These are phyloP conservation scores for Phytophthora melonis DNA, from an alignment of 352 stramenopile genomes.

Conservation along the genomic window DNA sequence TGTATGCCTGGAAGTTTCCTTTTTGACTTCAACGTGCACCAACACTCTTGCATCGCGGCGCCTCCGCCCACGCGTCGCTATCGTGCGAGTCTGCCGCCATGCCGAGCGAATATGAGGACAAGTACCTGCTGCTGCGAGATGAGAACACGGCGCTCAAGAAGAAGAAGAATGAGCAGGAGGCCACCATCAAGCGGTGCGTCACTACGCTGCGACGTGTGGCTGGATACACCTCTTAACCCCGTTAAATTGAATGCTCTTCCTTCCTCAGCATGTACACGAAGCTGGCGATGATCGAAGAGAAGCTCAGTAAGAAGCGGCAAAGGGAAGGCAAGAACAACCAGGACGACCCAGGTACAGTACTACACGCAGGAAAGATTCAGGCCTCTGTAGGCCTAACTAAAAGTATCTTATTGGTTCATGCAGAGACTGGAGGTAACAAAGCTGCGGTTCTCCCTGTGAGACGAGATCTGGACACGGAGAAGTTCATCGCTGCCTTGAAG, in stretches of 20 bases:
- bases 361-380: background rate
- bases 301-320: conserved; percentile 79
- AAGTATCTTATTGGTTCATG: background rate
- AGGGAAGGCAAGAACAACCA: conserved; percentile 66
- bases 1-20: conserved; percentile 29
- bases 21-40: conserved; percentile 26
- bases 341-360: conserved; percentile 49
- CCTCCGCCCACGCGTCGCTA: background rate
- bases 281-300: conserved; percentile 89
- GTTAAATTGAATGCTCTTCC: no score
- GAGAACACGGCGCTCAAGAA: conserved; percentile 89
- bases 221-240: background rate
- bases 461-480: conserved; percentile 82
- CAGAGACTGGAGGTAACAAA: conserved; percentile 46
- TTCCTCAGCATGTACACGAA: conserved; percentile 89
- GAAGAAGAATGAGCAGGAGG: conserved; percentile 93
- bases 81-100: conserved; percentile 34
- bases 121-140: conserved; percentile 85
- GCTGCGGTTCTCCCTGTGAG: conserved; percentile 41
- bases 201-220: background rate
- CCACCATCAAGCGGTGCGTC: conserved; percentile 86
- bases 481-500: conserved; percentile 83
- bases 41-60: conserved; percentile 1
- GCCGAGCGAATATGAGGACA: conserved; percentile 81
- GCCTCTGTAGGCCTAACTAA: background rate